Evolutionary conservation across 257 asterid genomes (phyloP).

Genomic region (Henckelia pumila): DNA sequence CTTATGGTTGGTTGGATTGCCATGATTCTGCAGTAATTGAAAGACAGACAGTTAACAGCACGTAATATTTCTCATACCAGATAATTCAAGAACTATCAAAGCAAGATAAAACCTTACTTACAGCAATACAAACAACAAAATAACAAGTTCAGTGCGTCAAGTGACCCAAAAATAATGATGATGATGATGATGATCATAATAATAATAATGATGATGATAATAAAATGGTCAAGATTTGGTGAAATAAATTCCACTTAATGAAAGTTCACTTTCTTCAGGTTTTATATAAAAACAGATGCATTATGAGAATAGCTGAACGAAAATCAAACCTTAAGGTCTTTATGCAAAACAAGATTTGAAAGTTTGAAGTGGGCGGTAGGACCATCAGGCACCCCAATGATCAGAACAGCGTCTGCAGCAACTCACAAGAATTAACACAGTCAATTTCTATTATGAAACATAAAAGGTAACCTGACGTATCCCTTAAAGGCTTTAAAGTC

Average conservation of each 20-base stretch:
- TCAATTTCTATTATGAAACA: not conserved
- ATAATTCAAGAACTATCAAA: constrained; percentile 65
- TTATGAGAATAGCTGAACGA: not conserved
- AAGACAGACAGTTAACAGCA: constrained; percentile 13
- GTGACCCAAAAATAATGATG: not conserved
- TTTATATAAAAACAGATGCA: constrained; percentile 4
- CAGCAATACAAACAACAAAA: constrained; percentile 18
- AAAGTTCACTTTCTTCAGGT: not conserved
- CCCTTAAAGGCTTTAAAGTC: not conserved
- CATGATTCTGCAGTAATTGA: constrained; percentile 63
- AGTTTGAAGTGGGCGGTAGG: constrained; percentile 98
- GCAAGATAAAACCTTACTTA: constrained; percentile 47
- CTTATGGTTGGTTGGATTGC: constrained; percentile 87
- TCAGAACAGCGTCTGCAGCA: constrained; percentile 71
- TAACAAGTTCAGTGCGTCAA: not conserved
- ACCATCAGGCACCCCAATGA: constrained; percentile 83
- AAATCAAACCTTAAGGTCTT: constrained; percentile 71
- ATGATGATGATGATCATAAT: too few species aligned
- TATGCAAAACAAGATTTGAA: constrained; percentile 69
- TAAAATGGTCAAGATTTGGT: constrained; percentile 16
- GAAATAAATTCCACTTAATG: not conserved
- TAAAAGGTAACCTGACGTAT: constrained; percentile 3
- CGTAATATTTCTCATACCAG: constrained; percentile 37
- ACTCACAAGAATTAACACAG: constrained; percentile 7
- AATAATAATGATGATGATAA: not conserved